These are phyloP conservation scores for Fagopyrum tataricum DNA, from an alignment of 148 eudicot species.

Conservation along the genomic window DNA sequence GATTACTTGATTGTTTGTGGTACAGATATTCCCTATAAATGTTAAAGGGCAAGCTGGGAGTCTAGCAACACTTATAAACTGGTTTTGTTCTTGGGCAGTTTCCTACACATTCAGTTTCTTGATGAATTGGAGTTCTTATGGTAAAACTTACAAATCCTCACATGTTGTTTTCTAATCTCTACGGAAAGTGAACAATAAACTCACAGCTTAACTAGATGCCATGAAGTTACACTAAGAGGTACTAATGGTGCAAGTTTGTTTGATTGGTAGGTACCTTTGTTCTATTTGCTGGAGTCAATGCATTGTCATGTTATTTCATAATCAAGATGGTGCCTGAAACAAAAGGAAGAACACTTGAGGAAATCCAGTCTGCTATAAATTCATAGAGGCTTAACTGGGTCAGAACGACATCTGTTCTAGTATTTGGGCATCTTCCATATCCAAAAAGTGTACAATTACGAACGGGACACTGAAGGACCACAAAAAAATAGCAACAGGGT, in stretches of 20 bases:
- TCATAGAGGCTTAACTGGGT: neutral
- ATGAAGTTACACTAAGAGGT: neutral
- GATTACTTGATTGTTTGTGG: neutral
- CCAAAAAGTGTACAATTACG: too few relatives aligned
- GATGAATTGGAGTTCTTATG: constrained; percentile 9
- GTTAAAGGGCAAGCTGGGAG: constrained; percentile 6
- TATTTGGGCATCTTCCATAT: too few relatives aligned
- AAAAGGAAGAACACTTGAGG: neutral
- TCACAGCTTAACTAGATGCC: neutral
- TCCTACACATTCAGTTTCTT: constrained; percentile 11
- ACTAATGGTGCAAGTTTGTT: neutral
- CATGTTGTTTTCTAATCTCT: neutral
- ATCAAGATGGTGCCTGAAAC: constrained; percentile 1
- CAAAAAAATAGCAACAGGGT: too few relatives aligned
- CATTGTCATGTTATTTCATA: neutral
- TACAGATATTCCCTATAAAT: constrained; percentile 1
- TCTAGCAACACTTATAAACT: constrained; percentile 1
- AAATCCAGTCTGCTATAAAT: neutral
- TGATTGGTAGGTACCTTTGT: neutral
- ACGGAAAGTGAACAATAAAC: too few relatives aligned
- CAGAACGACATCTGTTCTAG: too few relatives aligned
- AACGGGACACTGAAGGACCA: too few relatives aligned
- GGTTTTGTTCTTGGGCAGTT: constrained; percentile 9
- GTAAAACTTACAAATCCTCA: neutral
- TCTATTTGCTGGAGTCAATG: neutral